Evolutionary conservation across 306 rosid species (phyloP), one percentile per base, ranked within the genome.

Genomic region (Quercus ilex): DNA sequence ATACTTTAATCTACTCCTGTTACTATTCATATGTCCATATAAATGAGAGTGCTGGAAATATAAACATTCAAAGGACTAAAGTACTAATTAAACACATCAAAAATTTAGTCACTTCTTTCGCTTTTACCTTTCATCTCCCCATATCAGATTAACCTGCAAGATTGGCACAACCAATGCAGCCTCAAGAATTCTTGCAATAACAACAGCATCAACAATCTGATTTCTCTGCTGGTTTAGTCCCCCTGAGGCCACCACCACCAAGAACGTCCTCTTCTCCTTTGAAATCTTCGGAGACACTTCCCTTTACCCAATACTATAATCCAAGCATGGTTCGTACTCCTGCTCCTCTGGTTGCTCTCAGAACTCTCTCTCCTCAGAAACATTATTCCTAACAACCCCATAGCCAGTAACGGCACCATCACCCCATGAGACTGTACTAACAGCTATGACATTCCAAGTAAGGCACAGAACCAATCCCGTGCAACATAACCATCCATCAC

Each of bases 381-480:
- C 43, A 35, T 35, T 35, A 35, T 35, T 35, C 43, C 43, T 35
- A 35, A 35, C 43, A 6, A 35, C 43, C 43, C 43, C 43, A 35
- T 35, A 6, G 43, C 43, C 43, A 35, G 9, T 35, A 35, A 35
- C 43, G 8, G 43, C 41, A 35, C 41, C 41, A 6, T 35, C 9
- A 35, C 41, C 41, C 41, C 41, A 35, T 35, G 9, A 35, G 41
- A 35, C 99, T n/a, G 94, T 71, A 72, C 94, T 87, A 76, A 96
- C 97, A 59, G 98, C 92, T 76, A 96, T 38, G 62, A 91, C 11
- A 77, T 96, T 96, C 99, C 99, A 96, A 18, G 88, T 33, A 72
- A 96, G 99, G 88, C 99, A 96, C 57, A 87, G 82, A 49, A 60
- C 67, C 78, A 93, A 19, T 67, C 99, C 99, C 90, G 92, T 85